Conservation (phyloP, 1,139 yeast species). For the Yamadazyma membranifaciens region DNA sequence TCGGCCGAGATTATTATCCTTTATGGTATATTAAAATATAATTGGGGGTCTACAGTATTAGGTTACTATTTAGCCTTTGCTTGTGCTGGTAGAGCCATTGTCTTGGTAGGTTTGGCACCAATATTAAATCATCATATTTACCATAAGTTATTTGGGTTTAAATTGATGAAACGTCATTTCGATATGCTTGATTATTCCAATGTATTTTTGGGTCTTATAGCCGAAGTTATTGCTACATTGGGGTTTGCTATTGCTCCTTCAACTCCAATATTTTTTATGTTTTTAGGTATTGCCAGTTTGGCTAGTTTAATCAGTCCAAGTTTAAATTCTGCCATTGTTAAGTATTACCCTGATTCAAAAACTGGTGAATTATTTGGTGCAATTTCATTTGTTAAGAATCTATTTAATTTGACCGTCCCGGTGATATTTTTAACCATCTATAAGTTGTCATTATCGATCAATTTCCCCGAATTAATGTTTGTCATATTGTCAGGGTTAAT, state of each 20-base stretch:
- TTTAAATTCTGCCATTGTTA: constrained; percentile 31
- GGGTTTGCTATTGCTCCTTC: constrained; percentile 19
- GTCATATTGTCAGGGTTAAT: constrained; percentile 12
- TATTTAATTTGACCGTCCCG: constrained; percentile 26
- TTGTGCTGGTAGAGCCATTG: constrained; percentile 42
- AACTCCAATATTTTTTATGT: constrained; percentile 13
- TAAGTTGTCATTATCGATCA: constrained; percentile 20
- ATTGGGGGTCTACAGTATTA: constrained; percentile 57
- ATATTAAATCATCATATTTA: constrained; percentile 28
- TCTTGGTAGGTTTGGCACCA: constrained; percentile 33
- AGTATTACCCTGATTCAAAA: constrained; percentile 39
- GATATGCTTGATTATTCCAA: constrained; percentile 57
- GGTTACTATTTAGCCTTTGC: constrained; percentile 57
- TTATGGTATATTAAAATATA: constrained; percentile 55
- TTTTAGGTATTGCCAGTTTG: constrained; percentile 32
- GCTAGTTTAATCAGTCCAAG: constrained; percentile 40
- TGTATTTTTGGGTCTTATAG: constrained; percentile 20
- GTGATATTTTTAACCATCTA: constrained; percentile 27
- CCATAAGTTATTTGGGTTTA: constrained; percentile 27
- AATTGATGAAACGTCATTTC: constrained; percentile 37
- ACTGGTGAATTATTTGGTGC: constrained; percentile 43
- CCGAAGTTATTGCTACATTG: constrained; percentile 42
- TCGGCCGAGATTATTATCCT: constrained; percentile 43
- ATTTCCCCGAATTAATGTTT: constrained; percentile 21
- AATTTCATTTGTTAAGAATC: constrained; percentile 31